Conservation (phyloP, 805 yeast species). For the Schwanniomyces yamadae region DNA sequence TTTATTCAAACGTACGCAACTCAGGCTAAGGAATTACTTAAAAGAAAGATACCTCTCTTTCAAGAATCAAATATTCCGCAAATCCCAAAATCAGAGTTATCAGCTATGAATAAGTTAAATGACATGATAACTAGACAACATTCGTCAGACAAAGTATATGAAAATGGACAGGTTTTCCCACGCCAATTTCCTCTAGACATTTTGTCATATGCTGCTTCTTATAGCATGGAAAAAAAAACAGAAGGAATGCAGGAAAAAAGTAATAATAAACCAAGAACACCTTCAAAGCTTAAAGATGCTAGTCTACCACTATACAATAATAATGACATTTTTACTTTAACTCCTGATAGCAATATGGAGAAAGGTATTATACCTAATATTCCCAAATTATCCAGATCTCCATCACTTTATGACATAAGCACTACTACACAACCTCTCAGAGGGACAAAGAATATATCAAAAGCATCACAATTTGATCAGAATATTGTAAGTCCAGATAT, state of each 20-base stretch:
- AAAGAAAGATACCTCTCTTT: conserved; percentile 16
- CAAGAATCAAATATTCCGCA: conserved; percentile 21
- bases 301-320: neutral
- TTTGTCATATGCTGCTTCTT: conserved; percentile 41
- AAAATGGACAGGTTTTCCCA: conserved; percentile 5
- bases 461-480: neutral
- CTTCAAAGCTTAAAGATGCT: neutral
- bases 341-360: neutral
- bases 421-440: too few relatives aligned
- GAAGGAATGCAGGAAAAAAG: neutral
- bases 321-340: neutral
- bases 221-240: conserved; percentile 18
- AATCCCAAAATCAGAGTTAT: conserved; percentile 17
- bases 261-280: neutral
- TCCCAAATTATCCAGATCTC: too few relatives aligned
- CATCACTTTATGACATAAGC: too few relatives aligned
- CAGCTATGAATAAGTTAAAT: conserved; percentile 7
- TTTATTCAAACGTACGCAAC: conserved; percentile 62
- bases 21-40: conserved; percentile 43
- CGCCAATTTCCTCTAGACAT: conserved; percentile 37
- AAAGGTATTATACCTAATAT: neutral
- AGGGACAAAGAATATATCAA: neutral
- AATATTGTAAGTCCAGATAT: neutral
- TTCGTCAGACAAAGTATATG: conserved; percentile 7
- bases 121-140: neutral